Base-by-base conservation (phyloP, 768 basidiomycete genomes). In the Antrodiella citrinella region DNA sequence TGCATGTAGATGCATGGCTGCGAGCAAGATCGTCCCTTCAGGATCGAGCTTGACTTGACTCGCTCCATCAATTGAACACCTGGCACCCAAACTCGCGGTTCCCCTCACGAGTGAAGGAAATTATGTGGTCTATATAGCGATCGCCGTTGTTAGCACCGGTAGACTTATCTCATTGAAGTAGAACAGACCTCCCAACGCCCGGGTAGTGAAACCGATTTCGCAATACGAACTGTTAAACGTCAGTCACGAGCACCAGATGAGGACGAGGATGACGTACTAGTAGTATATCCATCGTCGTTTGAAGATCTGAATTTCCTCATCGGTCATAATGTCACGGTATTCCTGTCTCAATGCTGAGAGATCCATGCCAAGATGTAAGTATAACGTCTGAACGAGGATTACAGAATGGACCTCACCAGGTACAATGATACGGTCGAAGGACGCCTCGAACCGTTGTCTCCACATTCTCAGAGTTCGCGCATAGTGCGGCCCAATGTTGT, bases 401-500 rank as follows among this genome's bases (percentile, higher is more conserved):
- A n/a, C 18, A 26, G 19, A 3, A 26, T 25, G 20, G 19, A 49
- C 22, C 59, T 23, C 19, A 59, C 61, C 75, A 3, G 82, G 81
- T 1, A 74, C 73, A 47, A 88, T 78, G 24, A 75, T 69, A 10
- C 62, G 64, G 24, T 81, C 78, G 59, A 86, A 91, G 22, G 69
- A 66, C 19, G 67, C 65, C 44, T 77, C 59, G 66, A 89, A 89
- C 7, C 82, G 71, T 21, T 66, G 62, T 10, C 80, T 69, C 87
- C 88, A 90, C 67, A 88, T 86, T 19, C 86, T 75, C 4, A 90
- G 71, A 12, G 88, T 88, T n/a, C 85, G 80, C 7, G 85, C 80
- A 62, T 87, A 89, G 60, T 88, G 81, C 23, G 81, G 80, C 1
- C 83, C 84, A 57, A 87, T 86, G 67, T 87, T 87, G 4, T 71